Evolutionary conservation across 208 protist genomes (phyloP).

Genomic region (Leishmania amazonensis): DNA sequence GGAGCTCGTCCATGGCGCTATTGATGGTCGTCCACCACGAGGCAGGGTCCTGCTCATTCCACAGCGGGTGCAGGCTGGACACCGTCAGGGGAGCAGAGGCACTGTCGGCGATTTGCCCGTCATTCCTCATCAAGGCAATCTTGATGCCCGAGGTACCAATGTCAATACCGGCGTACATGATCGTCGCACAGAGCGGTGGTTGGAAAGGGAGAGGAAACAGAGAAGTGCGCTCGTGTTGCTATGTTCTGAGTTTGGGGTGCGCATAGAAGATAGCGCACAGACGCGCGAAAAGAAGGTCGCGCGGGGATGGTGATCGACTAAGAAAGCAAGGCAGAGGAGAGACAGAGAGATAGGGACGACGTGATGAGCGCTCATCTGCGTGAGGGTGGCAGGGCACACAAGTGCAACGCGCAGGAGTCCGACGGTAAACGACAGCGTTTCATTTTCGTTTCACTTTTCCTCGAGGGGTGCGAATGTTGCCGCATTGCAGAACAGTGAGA

Average conservation of each 20-base stretch:
- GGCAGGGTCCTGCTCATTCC: slow-evolving; percentile 70
- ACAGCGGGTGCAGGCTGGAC: slow-evolving; percentile 65
- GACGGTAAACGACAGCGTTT: not conserved
- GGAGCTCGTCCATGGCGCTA: slow-evolving; percentile 54
- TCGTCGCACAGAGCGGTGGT: not conserved
- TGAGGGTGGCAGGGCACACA: not conserved
- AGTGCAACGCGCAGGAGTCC: not conserved
- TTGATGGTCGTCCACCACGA: slow-evolving; percentile 69
- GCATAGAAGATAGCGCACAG: not conserved
- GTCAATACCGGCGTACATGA: slow-evolving; percentile 76
- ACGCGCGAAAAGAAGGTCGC: not conserved
- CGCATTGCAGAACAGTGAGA: not conserved
- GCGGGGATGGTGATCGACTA: not conserved
- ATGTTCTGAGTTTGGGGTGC: not conserved
- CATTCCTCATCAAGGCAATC: slow-evolving; percentile 56
- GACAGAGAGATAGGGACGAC: not conserved
- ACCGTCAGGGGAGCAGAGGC: slow-evolving; percentile 51
- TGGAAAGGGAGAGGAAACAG: not conserved
- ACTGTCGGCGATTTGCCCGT: slow-evolving; percentile 64
- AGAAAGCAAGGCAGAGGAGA: not conserved
- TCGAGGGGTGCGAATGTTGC: not conserved
- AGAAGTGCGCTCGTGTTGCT: not conserved
- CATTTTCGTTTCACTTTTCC: not conserved
- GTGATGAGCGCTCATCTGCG: not conserved
- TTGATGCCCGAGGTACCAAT: slow-evolving; percentile 77